A percentile compares a stretch with the other conserved stretches of the same genome.
phyloP scores from a whole-genome alignment of 345 rosid genomes.

The Physaria fendleri region DNA sequence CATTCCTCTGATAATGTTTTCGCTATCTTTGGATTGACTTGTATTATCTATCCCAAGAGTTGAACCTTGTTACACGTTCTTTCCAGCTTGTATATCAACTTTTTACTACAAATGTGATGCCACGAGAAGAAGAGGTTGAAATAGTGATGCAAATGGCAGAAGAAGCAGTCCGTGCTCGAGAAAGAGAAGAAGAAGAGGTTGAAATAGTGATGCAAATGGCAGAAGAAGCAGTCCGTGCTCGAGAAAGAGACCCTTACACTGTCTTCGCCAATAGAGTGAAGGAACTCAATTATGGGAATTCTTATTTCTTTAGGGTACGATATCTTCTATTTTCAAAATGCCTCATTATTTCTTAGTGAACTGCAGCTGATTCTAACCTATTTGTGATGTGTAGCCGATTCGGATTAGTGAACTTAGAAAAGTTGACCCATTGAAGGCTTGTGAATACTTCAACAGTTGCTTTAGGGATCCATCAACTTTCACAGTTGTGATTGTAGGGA shows the following conservation, averaged over 20 bases:
- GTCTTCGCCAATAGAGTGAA: conserved; percentile 77
- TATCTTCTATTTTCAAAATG: conserved; percentile 5
- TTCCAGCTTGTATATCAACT: conserved; percentile 83
- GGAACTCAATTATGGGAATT: conserved; percentile 83
- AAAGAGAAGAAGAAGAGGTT: conserved; percentile 89
- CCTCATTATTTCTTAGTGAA: not conserved
- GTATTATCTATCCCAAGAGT: not conserved
- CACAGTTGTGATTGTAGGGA: conserved; percentile 86
- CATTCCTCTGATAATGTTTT: not conserved
- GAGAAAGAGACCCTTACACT: conserved; percentile 87
- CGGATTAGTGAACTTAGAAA: conserved; percentile 59
- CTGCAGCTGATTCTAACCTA: conserved; percentile 8
- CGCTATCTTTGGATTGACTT: not conserved
- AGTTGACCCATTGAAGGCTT: conserved; percentile 81
- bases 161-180: conserved; percentile 84
- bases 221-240: conserved; percentile 81
- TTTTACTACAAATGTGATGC: conserved; percentile 65
- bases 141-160: conserved; percentile 91
- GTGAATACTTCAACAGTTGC: conserved; percentile 80
- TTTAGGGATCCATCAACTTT: conserved; percentile 91
- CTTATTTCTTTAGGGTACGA: conserved; percentile 83
- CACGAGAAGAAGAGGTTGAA: conserved; percentile 80
- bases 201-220: conserved; percentile 90
- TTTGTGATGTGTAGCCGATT: conserved; percentile 58
- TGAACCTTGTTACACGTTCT: not conserved